Percentiles rank a stretch among this genome's conserved stretches.
These are phyloP conservation scores for Claviceps maximensis DNA, from an alignment of 2,329 filamentous ascomycete species.

Conservation along the genomic window DNA sequence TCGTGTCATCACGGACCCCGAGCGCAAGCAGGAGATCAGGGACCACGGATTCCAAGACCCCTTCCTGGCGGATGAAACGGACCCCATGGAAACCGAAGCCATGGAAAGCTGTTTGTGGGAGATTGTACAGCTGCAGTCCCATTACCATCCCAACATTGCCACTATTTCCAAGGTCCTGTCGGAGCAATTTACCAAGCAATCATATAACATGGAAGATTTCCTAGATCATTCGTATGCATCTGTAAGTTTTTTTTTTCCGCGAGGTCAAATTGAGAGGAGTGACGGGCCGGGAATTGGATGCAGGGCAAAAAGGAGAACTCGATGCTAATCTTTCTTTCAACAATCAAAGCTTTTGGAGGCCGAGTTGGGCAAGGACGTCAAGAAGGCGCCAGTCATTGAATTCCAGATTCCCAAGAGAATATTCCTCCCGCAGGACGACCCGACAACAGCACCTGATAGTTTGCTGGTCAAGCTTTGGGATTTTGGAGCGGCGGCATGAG, in stretches of 20 bases:
- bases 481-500: slow-evolving; percentile 24
- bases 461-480: slow-evolving; percentile 49
- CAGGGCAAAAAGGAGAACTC: background rate
- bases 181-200: slow-evolving; percentile 92
- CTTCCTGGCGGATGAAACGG: slow-evolving; percentile 59
- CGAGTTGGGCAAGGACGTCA: slow-evolving; percentile 71
- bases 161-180: slow-evolving; percentile 87
- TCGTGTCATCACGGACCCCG: slow-evolving; percentile 48
- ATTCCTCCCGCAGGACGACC: slow-evolving; percentile 42
- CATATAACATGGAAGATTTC: slow-evolving; percentile 95
- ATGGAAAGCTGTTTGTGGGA: slow-evolving; percentile 95
- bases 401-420: slow-evolving; percentile 87
- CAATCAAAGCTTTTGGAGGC: slow-evolving; percentile 58
- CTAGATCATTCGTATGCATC: slow-evolving; percentile 83
- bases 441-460: slow-evolving; percentile 35
- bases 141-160: slow-evolving; percentile 95
- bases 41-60: slow-evolving; percentile 53
- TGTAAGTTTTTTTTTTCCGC: slow-evolving; percentile 37
- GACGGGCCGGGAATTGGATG: too few relatives aligned
- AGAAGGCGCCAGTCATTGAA: slow-evolving; percentile 78
- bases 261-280: too few relatives aligned
- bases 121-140: slow-evolving; percentile 74
- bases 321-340: background rate
- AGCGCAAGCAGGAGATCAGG: slow-evolving; percentile 45
- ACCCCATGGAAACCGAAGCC: slow-evolving; percentile 75